Evolutionary conservation across 352 stramenopile genomes (phyloP).

Genomic region (Blastocystis hominis): DNA sequence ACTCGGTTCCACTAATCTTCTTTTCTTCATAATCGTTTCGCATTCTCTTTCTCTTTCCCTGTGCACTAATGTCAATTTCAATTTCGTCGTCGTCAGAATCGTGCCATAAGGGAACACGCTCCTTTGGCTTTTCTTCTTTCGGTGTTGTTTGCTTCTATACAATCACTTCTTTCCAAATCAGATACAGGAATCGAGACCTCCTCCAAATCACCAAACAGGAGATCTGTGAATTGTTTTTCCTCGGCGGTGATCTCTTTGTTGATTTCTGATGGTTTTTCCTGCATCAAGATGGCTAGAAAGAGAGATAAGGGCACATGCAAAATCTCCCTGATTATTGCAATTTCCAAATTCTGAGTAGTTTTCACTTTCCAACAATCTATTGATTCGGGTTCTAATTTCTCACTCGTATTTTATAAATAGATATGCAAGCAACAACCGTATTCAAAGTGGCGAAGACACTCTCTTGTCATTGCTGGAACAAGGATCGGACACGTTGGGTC

Average conservation of each 20-base stretch:
- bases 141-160: not conserved
- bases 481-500: not conserved
- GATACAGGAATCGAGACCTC: not conserved
- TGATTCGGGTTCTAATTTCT: not conserved
- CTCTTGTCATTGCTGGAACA: conserved; percentile 50
- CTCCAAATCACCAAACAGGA: conserved; percentile 43
- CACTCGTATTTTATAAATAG: not conserved
- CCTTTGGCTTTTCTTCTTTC: not conserved
- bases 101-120: not conserved
- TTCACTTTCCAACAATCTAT: not conserved
- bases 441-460: conserved; percentile 44
- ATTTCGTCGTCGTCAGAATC: conserved; percentile 27
- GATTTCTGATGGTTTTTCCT: not conserved
- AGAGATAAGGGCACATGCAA: not conserved
- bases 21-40: not conserved
- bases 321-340: not conserved
- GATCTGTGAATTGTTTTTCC: conserved; percentile 23
- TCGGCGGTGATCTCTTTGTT: not conserved
- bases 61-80: not conserved
- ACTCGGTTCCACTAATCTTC: not conserved
- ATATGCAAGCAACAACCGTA: conserved; percentile 16
- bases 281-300: not conserved
- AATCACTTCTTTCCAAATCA: not conserved
- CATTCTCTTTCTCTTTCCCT: not conserved
- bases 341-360: not conserved